Evolutionary conservation across 257 asterid species (phyloP), one percentile per base, ranked within the genome.

Genomic region (Penstemon newberryi): DNA sequence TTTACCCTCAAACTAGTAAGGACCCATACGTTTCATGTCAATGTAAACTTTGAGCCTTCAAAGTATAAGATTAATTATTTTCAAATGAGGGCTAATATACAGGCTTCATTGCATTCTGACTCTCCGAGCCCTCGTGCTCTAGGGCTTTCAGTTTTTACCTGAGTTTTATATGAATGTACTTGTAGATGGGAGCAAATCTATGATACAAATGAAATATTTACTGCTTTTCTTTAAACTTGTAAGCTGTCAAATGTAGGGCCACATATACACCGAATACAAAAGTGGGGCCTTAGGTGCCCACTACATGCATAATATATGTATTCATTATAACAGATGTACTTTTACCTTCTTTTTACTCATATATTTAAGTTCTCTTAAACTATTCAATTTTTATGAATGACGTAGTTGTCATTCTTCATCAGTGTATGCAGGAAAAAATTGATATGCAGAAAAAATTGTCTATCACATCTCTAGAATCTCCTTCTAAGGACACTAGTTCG

Each of bases 361-460:
- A 12, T 63, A 19, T 37, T 43, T 52, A 52, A 39, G 59, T 67
- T 61, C 56, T 56, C 40, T 50, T 12, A 63, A 36, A 33, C 52
- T 54, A 33, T 76, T 44, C 47, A 33, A 63, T 72, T 53, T 25
- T 64, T 74, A 63, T 13, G 40, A 78, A 51, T 74, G 53, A 77
- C 64, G 64, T 15, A 33, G 36, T 41, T 67, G 46, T 63, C 60
- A 67, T 75, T 66, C 79, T 77, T 80, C 60, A 37, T 15, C 88
- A 93, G 96, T 76, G 87, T 83, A 78, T 78, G 77, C 89, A 86
- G 78, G 96, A 90, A 82, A 93, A 84, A 77, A 72, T 65, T 71
- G 90, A 80, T 79, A 55, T 74, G 58, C 90, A 92, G 84, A 85
- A 78, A 69, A 82, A 84, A 79, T 73, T 84, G 65, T 73, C 86